These are phyloP conservation scores for Streptanthus diversifolius DNA, from an alignment of 345 rosid species.

Conservation along the genomic window DNA sequence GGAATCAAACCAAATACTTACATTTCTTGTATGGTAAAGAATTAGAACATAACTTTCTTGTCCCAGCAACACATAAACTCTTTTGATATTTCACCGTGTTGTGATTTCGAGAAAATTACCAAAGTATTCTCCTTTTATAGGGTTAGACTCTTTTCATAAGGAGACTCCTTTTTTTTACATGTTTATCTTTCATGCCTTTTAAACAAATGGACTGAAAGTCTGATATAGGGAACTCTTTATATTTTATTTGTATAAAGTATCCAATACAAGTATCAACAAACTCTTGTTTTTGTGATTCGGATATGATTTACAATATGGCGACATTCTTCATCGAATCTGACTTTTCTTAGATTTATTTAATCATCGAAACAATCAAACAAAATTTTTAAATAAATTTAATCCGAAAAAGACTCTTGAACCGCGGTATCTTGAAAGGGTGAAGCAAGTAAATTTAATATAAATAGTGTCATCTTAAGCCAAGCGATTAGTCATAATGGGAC, in stretches of 20 bases:
- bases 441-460: too few relatives aligned
- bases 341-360: background rate
- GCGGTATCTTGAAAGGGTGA: background rate
- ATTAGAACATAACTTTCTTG: too few relatives aligned
- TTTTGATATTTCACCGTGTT: too few relatives aligned
- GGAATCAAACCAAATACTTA: too few relatives aligned
- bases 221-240: background rate
- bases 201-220: too few relatives aligned
- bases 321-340: background rate
- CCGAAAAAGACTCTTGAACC: background rate
- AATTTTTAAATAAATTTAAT: background rate
- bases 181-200: too few relatives aligned
- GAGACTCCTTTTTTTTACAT: too few relatives aligned
- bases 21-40: too few relatives aligned
- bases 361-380: background rate
- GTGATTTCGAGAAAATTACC: too few relatives aligned
- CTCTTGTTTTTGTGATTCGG: background rate
- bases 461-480: slow-evolving; percentile 1
- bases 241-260: background rate
- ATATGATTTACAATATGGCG: background rate
- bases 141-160: too few relatives aligned
- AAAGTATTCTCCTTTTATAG: too few relatives aligned
- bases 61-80: too few relatives aligned
- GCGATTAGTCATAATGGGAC: slow-evolving; percentile 29
- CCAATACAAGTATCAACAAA: background rate